These are phyloP conservation scores for Babesia bovis DNA, from an alignment of 169 alveolate genomes.

Conservation along the genomic window DNA sequence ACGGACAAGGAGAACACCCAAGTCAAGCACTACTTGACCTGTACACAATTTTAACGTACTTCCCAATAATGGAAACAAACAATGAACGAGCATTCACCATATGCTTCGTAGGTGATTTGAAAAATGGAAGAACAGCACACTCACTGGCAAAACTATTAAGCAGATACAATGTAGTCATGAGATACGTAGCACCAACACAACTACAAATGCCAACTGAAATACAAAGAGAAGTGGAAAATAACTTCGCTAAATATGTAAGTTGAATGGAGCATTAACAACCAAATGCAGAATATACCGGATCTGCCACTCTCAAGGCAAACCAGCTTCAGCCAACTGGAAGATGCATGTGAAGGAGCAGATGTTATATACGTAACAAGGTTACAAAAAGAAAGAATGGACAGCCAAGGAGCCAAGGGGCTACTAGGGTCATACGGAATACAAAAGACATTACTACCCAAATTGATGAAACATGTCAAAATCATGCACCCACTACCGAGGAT, in stretches of 20 bases:
- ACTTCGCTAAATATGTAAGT: slow-evolving; percentile 67
- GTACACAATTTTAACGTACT: slow-evolving; percentile 73
- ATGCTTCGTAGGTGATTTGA: slow-evolving; percentile 82
- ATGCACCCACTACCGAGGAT: slow-evolving; percentile 85
- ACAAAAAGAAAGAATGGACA: slow-evolving; percentile 78
- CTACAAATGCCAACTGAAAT: slow-evolving; percentile 74
- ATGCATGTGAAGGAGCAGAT: slow-evolving; percentile 62
- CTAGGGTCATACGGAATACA: slow-evolving; percentile 68
- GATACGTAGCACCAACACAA: slow-evolving; percentile 69
- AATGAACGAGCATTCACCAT: slow-evolving; percentile 50
- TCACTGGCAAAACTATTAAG: slow-evolving; percentile 78
- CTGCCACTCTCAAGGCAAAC: slow-evolving; percentile 63
- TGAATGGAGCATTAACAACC: not conserved
- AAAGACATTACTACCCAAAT: slow-evolving; percentile 46
- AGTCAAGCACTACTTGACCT: slow-evolving; percentile 83
- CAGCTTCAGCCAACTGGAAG: slow-evolving; percentile 59
- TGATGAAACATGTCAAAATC: slow-evolving; percentile 66
- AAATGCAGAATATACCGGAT: slow-evolving; percentile 63
- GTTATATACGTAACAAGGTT: slow-evolving; percentile 81
- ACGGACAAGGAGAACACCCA: slow-evolving; percentile 85
- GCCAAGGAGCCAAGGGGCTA: slow-evolving; percentile 42
- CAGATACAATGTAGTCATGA: slow-evolving; percentile 72
- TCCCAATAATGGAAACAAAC: slow-evolving; percentile 59
- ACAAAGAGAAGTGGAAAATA: slow-evolving; percentile 64
- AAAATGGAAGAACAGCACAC: slow-evolving; percentile 82